phyloP scores from a whole-genome alignment of 345 rosid species.

The Aquilaria sinensis region DNA sequence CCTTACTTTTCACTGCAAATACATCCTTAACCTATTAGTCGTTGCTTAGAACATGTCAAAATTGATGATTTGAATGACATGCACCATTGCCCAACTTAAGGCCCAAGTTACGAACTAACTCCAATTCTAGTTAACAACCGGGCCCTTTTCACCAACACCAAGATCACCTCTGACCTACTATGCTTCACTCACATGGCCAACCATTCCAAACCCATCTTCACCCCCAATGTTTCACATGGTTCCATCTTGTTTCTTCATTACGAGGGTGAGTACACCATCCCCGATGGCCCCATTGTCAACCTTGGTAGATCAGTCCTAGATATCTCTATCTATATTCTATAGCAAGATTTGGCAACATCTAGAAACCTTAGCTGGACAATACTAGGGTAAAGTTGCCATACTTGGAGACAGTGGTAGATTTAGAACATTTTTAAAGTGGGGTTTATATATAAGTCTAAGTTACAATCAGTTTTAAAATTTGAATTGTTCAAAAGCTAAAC shows the following conservation, averaged over 20 bases:
- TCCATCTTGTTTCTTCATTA: conserved; percentile 68
- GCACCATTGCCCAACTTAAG: conserved; percentile 59
- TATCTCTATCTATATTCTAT: too few relatives aligned
- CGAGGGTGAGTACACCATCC: conserved; percentile 66
- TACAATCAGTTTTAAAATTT: too few relatives aligned
- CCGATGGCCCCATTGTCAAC: conserved; percentile 49
- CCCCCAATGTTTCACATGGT: conserved; percentile 63
- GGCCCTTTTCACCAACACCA: conserved; percentile 68
- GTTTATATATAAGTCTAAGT: too few relatives aligned
- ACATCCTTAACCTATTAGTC: too few relatives aligned
- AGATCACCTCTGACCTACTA: conserved; percentile 44
- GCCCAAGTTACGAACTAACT: conserved; percentile 73
- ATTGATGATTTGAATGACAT: conserved; percentile 33
- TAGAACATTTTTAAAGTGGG: too few relatives aligned
- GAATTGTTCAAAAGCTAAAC: too few relatives aligned
- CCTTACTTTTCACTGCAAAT: too few relatives aligned
- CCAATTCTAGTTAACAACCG: conserved; percentile 69
- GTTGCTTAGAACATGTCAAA: conserved; percentile 64
- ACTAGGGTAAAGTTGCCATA: too few relatives aligned
- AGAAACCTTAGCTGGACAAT: too few relatives aligned
- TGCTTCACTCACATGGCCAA: conserved; percentile 60
- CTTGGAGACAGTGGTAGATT: too few relatives aligned
- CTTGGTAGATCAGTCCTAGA: conserved; percentile 54
- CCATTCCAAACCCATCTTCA: conserved; percentile 42
- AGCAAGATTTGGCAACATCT: too few relatives aligned